Base-by-base conservation (phyloP, 1,139 yeast genomes). In the Geotrichum aggregatum region DNA sequence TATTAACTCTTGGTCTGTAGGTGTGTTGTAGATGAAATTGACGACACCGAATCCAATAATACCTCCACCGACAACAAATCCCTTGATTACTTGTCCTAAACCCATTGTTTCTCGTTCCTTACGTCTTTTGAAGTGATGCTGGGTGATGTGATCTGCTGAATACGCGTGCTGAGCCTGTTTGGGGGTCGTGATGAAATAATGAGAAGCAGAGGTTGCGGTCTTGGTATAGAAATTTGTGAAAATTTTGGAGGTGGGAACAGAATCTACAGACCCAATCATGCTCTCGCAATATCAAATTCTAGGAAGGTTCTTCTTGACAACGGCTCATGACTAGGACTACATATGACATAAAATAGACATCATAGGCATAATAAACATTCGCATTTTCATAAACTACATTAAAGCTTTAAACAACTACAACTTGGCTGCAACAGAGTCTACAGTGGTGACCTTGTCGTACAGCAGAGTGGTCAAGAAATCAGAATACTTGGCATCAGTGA, bases 1-100 rank as follows among this genome's bases (percentile, higher is more conserved):
- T 43, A 89, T 77, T 51, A 89, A 70, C 64, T 89, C 78, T 61
- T 88, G 96, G 61, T 87, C 95, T 0, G 92, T 78, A 1, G 96
- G 96, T 0, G 88, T 83, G 2, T 91, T 80, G 65, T 79, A 85
- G 57, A 80, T 83, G 70, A 71, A 84, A 24, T 84, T 71, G 3
- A 85, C 58, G 1, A 82, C 79, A 6, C 96, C 96, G 0, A 80
- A 63, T 1, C 83, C 86, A 11, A 86, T 72, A 22, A 88, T 82
- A 8, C 77, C 73, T 31, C 79, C 79, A 13, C 85, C 84, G 7
- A 78, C 80, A 14, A 77, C 43, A 13, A 57, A 75, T n/a, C 80
- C 83, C 54, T 80, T 74, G 5, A 79, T 73, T 87, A 87, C 83
- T 56, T 82, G 77, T 55, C 65, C 66, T 70, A 54, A 36, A 28